Evolutionary conservation across 2,329 filamentous ascomycete genomes (phyloP), one percentile per base, ranked within the genome.

Genomic region (Paecilomyces formosus): DNA sequence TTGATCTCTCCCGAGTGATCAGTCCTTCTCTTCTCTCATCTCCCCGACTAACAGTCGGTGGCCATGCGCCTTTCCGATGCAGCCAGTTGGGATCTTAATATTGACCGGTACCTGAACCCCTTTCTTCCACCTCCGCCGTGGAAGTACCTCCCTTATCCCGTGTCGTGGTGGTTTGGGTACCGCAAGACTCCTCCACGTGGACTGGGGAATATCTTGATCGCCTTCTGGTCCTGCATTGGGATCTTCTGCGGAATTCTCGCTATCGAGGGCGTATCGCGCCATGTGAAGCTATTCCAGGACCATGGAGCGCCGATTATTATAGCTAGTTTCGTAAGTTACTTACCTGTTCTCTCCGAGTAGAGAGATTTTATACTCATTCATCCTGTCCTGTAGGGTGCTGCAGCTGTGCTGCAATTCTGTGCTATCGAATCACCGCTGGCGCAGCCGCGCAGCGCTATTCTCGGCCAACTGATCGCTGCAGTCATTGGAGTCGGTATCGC

Each of bases 71-170:
- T 62, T 12, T 60, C 66, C 11, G 64, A 67, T 52, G 64, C 68
- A 5, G 65, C 61, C 18, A 64, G 64, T 26, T 73, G 72, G 67
- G 79, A 87, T 67, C 85, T 95, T 73, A 85, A 94, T 74, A 83
- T 96, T 62, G 92, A 96, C 78, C 76, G 74, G n/a, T 85, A 87
- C 69, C 70, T 95, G 55, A 91, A 93, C 70, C 88, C 81, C 2
- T 79, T 85, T 60, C 69, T 95, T 24, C 88, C 88, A 8, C 77
- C 82, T 13, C 87, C 88, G 49, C 84, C 82, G 64, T 82, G 90
- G 70, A 76, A 81, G 28, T 75, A 78, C 52, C 68, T 96, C 1
- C 92, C 91, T 0, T 78, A 78, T 53, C 82, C 82, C 0, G 68
- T 94, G 21, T 82, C 89, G 21, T 82, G 85, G 63, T 88, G 90